Percentiles rank a stretch among this genome's conserved stretches.
phyloP scores from a whole-genome alignment of 768 basidiomycete genomes.

The Boletus coccyginus region DNA sequence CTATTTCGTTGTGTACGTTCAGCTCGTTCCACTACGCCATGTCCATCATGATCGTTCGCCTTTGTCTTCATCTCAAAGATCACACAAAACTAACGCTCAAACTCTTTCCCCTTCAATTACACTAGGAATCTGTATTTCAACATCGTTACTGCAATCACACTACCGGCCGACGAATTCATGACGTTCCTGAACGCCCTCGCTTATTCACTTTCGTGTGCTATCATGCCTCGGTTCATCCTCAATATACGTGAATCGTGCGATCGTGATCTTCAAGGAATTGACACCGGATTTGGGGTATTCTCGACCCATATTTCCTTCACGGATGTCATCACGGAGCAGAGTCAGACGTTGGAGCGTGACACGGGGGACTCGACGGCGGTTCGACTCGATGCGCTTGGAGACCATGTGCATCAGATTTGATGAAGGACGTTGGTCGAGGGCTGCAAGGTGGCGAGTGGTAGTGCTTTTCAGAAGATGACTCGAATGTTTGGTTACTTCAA shows the following conservation, averaged over 20 bases:
- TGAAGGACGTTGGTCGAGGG: too few relatives aligned
- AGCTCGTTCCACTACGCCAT: background rate
- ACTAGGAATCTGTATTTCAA: conserved; percentile 2
- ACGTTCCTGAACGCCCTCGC: background rate
- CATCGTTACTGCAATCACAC: background rate
- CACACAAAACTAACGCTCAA: background rate
- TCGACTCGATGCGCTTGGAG: too few relatives aligned
- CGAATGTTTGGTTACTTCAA: too few relatives aligned
- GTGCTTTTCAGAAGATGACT: too few relatives aligned
- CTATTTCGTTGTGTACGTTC: conserved; percentile 11
- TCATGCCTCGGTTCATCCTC: conserved; percentile 15
- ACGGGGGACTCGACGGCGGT: too few relatives aligned
- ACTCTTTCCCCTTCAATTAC: too few relatives aligned
- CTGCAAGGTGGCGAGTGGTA: too few relatives aligned
- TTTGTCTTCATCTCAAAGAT: background rate
- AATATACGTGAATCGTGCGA: conserved; percentile 3
- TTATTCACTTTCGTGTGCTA: background rate
- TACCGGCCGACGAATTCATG: background rate
- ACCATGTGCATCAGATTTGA: too few relatives aligned
- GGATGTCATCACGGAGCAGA: background rate
- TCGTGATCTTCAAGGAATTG: background rate
- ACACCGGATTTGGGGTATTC: conserved; percentile 6
- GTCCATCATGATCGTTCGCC: too few relatives aligned
- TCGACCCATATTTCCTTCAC: background rate
- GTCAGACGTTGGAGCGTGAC: too few relatives aligned